These are phyloP conservation scores for Yamadazyma sp. DNA, from an alignment of 805 yeast genomes.

Conservation along the genomic window DNA sequence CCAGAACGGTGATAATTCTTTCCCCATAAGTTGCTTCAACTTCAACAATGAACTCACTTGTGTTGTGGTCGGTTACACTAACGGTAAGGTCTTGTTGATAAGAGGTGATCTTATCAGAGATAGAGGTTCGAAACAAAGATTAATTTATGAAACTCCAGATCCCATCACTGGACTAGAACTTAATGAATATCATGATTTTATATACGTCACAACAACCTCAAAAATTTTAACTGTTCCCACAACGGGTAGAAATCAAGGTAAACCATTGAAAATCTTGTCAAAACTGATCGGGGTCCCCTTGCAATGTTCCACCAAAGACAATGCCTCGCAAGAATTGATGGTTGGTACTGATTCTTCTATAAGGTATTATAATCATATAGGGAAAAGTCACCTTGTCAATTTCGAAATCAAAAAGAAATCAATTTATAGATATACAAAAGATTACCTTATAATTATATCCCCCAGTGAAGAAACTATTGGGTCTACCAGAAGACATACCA, in stretches of 20 bases:
- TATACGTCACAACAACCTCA: slow-evolving; percentile 75
- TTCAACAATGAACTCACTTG: slow-evolving; percentile 56
- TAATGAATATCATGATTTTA: slow-evolving; percentile 44
- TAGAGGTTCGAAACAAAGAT: slow-evolving; percentile 83
- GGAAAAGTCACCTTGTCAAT: slow-evolving; percentile 52
- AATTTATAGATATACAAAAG: slow-evolving; percentile 43
- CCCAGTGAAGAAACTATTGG: slow-evolving; percentile 33
- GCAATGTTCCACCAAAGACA: slow-evolving; percentile 44
- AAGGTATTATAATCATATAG: slow-evolving; percentile 55
- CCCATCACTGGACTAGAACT: slow-evolving; percentile 80
- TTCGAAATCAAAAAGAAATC: slow-evolving; percentile 56
- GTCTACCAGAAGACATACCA: slow-evolving; percentile 29
- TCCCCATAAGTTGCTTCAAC: slow-evolving; percentile 69
- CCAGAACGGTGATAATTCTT: slow-evolving; percentile 70
- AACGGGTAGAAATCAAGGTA: slow-evolving; percentile 72
- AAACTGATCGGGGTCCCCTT: slow-evolving; percentile 48
- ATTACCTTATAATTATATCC: slow-evolving; percentile 60
- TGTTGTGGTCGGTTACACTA: slow-evolving; percentile 74
- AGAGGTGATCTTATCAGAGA: slow-evolving; percentile 89
- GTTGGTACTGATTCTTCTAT: slow-evolving; percentile 66
- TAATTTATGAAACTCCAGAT: slow-evolving; percentile 69
- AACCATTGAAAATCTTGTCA: slow-evolving; percentile 48
- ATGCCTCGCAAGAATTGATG: slow-evolving; percentile 48
- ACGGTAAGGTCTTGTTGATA: slow-evolving; percentile 77
- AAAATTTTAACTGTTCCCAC: slow-evolving; percentile 71